Evolutionary conservation across 768 basidiomycete species (phyloP), one percentile per base, ranked within the genome.

Genomic region (Tulasnella sp.): DNA sequence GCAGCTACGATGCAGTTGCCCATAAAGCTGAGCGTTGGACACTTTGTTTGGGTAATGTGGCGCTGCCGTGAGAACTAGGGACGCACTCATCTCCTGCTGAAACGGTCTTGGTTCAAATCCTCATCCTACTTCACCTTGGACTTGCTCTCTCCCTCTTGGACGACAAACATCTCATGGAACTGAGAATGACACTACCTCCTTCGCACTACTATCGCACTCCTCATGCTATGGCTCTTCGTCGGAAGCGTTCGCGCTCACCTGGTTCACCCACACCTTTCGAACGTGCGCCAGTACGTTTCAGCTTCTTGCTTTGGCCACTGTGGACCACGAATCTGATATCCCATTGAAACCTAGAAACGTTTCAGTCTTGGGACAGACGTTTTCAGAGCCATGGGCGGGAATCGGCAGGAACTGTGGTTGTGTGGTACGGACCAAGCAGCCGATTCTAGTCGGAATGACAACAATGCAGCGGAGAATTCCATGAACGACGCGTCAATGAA

Each of bases 171-270:
- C 58, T 64, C 29, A 64, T 64, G 58, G 58, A 64, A 64, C n/a
- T 64, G 0, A 22, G 29, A 64, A 64, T 72, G 31, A 37, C 3
- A 45, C 12, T 72, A 29, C 40, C 38, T 8, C 15, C 15, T 31
- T 25, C 69, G 37, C 40, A 45, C 34, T 40, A 54, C 49, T 52
- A 31, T 58, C 37, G 34, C 36, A 37, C 22, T 25, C 73, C 42
- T 25, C 73, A 17, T 9, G n/a, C 54, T 17, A 19, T 74, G 9
- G 19, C 25, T 15, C 45, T 64, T 34, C n/a, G 42, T 29, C 42
- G 52, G 54, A 74, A 74, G 64, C 73, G 73, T 52, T 64, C 49
- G 45, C 73, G 73, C 37, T 52, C 73, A 37, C 73, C 73, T 17
- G 52, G 73, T 17, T 74, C 73, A 74, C 73, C 73, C 34, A 52